Conservation (phyloP, 208 protist species). For the Crithidia expoeki region DNA sequence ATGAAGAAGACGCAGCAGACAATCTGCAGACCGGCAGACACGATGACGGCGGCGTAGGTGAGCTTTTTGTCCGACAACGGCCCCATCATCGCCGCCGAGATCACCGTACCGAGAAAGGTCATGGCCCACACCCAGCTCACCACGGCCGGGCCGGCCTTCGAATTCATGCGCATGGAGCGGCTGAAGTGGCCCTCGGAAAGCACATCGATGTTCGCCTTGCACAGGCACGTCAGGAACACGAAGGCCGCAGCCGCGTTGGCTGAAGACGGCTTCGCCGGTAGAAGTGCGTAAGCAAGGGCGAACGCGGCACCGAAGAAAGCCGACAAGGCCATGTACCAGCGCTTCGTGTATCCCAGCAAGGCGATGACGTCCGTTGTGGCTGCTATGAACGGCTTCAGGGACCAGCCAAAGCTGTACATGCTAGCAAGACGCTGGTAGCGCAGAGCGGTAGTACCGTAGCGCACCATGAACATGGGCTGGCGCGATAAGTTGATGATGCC, state of each 20-base stretch:
- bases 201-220: slow-evolving; percentile 73
- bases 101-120: slow-evolving; percentile 52
- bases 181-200: slow-evolving; percentile 85
- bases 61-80: slow-evolving; percentile 54
- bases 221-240: slow-evolving; percentile 63
- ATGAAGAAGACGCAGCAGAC: slow-evolving; percentile 56
- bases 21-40: slow-evolving; percentile 58
- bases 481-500: slow-evolving; percentile 39
- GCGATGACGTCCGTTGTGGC: slow-evolving; percentile 56
- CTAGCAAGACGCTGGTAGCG: slow-evolving; percentile 47
- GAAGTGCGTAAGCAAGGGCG: slow-evolving; percentile 47
- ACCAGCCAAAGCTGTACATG: slow-evolving; percentile 45
- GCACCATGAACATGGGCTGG: slow-evolving; percentile 50
- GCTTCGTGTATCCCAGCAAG: slow-evolving; percentile 76
- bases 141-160: slow-evolving; percentile 49
- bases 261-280: slow-evolving; percentile 43
- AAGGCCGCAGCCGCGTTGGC: slow-evolving; percentile 53
- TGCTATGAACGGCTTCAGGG: slow-evolving; percentile 52
- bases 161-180: slow-evolving; percentile 54
- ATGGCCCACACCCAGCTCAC: slow-evolving; percentile 85
- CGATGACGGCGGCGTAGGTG: slow-evolving; percentile 50
- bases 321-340: slow-evolving; percentile 65
- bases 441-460: slow-evolving; percentile 24
- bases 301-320: slow-evolving; percentile 51
- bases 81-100: slow-evolving; percentile 58